These are phyloP conservation scores for Aurifilum marmelostoma DNA, from an alignment of 2,329 filamentous ascomycete species.

Conservation along the genomic window DNA sequence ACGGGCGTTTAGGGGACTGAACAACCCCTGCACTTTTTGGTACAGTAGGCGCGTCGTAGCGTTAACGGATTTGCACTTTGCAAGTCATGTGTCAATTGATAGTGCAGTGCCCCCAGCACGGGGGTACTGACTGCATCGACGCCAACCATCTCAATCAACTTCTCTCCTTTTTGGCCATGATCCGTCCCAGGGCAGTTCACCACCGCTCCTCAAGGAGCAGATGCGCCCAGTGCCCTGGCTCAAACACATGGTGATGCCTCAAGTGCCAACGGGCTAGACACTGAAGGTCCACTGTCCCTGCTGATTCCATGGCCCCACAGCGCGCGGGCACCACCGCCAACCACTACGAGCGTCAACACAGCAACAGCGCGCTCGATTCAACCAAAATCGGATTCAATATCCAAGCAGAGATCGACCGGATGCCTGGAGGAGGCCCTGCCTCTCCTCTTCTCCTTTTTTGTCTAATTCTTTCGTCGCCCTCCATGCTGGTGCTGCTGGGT, in stretches of 20 bases:
- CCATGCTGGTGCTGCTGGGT: neutral
- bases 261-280: too few relatives aligned
- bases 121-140: neutral
- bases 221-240: neutral
- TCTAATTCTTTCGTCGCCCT: neutral
- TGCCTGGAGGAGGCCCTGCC: neutral
- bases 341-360: neutral
- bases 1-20: neutral
- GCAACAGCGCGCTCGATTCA: neutral
- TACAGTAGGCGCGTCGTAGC: neutral
- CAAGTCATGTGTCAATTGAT: neutral
- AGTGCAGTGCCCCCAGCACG: neutral
- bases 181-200: neutral
- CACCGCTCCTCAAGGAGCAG: neutral
- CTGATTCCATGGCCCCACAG: neutral
- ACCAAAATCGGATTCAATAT: neutral
- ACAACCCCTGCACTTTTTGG: neutral
- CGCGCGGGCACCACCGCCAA: neutral
- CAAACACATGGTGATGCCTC: too few relatives aligned
- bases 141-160: neutral
- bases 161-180: neutral
- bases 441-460: neutral
- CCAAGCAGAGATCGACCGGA: neutral
- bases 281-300: neutral
- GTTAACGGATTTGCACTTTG: neutral